Evolutionary conservation across 2,329 filamentous ascomycete species (phyloP).

Genomic region (Endothia cerciana): DNA sequence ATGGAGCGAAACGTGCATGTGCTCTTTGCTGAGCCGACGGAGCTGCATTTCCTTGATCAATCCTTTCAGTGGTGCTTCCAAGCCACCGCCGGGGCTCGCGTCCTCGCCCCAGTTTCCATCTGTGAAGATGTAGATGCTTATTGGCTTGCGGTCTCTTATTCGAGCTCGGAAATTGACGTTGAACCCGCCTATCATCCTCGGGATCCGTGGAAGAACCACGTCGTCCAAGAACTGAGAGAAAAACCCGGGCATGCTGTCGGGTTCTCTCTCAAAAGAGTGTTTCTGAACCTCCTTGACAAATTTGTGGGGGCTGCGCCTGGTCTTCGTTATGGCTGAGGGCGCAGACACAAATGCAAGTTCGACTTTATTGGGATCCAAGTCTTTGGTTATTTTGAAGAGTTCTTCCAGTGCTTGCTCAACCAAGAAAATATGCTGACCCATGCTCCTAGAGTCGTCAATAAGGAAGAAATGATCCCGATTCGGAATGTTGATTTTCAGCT

Average conservation of each 20-base stretch:
- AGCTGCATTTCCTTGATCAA: not conserved
- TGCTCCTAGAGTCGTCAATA: not conserved
- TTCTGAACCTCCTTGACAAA: not conserved
- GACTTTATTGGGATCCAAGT: not conserved
- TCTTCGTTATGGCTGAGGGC: not conserved
- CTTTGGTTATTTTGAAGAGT: not conserved
- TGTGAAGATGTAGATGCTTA: not conserved
- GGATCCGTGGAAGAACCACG: not conserved
- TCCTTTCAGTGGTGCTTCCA: not conserved
- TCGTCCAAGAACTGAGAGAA: not conserved
- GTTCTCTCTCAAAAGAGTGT: not conserved
- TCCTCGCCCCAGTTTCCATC: not conserved
- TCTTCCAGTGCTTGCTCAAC: not conserved
- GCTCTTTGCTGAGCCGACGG: not conserved
- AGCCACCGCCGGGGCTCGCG: not conserved
- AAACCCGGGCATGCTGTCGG: not conserved
- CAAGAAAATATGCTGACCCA: not conserved
- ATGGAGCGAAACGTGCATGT: not conserved
- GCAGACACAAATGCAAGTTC: not conserved
- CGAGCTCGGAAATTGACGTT: not conserved
- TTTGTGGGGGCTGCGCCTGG: not conserved
- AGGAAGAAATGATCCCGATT: conserved; percentile 1
- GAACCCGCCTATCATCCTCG: not conserved
- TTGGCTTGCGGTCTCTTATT: not conserved
- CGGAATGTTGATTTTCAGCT: not conserved